Base-by-base conservation (phyloP, 768 basidiomycete genomes). In the Collybia nuda region DNA sequence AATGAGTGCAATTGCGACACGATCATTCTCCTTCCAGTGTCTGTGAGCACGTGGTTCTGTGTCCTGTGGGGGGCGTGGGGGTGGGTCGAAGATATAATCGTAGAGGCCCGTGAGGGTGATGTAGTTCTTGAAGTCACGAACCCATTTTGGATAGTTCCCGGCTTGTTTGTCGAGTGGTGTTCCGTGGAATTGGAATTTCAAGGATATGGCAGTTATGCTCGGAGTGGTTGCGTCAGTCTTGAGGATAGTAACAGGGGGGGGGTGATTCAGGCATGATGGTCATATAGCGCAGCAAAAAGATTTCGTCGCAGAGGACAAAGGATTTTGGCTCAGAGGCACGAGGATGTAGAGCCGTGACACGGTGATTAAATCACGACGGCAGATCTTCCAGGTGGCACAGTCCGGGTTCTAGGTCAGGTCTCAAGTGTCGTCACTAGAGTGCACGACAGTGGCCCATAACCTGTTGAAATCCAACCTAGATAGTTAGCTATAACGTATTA, bases 401-500 rank as follows among this genome's bases (percentile, higher is more conserved):
- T 11, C 32, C 32, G 32, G 32, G 32, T 32, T 32, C 9, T 32
- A 32, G 32, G 14, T 32, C 7, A 41, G 35, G 15, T 40, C 19
- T 28, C 24, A 32, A 7, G 35, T 50, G 21, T 39, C 47, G 14
- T 56, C 36, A 26, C 48, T 17, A 23, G 35, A 38, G 11, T 29
- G 19, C 1, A 54, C 32, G 32, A 32, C 32, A 48, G 40, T 47
- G 54, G 57, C 57, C 52, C 57, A 58, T 58, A 58, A 58, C 57
- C 54, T 58, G 57, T 58, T 44, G 42, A 47, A 51, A 51, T 36
- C 44, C 32, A 35, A 35, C n/a, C 44, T 23, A 32, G 14, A 11
- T 5, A 3, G 2, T 32, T 9, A 32, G 9, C 32, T 32, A 32
- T 18, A 45, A 24, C 12, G 21, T 6, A 35, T 35, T 23, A 15